Evolutionary conservation across 2,329 filamentous ascomycete species (phyloP).

Genomic region (Pseudogymnoascus sp.): DNA sequence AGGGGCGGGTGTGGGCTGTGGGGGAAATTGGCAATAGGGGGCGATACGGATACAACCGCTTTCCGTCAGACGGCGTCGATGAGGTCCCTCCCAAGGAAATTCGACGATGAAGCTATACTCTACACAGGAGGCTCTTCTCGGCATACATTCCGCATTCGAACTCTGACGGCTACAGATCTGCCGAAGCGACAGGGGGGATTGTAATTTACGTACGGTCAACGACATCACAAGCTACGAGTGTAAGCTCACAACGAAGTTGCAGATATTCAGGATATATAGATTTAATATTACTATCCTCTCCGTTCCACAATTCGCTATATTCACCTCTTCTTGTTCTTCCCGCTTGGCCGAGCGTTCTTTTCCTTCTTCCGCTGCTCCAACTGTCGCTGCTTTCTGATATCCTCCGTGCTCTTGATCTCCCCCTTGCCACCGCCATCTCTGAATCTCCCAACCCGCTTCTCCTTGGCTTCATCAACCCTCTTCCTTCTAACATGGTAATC

Average conservation of each 20-base stretch:
- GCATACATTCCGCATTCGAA: not conserved
- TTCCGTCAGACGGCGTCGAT: not conserved
- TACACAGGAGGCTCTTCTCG: not conserved
- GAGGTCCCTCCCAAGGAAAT: not conserved
- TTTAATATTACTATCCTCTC: constrained; percentile 5
- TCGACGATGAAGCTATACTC: not conserved
- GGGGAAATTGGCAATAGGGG: not conserved
- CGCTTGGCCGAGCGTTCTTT: constrained; percentile 81
- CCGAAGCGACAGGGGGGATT: not conserved
- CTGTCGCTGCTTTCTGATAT: constrained; percentile 77
- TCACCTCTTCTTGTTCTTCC: constrained; percentile 38
- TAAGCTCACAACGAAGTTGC: not conserved
- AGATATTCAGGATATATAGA: not conserved
- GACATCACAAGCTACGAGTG: not conserved
- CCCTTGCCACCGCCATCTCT: constrained; percentile 65
- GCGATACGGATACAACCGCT: not conserved
- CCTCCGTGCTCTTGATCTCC: constrained; percentile 75
- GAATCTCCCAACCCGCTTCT: constrained; percentile 72
- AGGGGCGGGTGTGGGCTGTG: not conserved
- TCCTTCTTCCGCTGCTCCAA: constrained; percentile 68
- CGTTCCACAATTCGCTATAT: not conserved
- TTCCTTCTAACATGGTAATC: constrained; percentile 90
- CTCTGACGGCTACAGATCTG: not conserved
- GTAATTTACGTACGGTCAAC: not conserved
- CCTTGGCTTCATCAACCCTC: constrained; percentile 77